Evolutionary conservation across 768 basidiomycete species (phyloP).

Genomic region (Boletus reticuloceps): DNA sequence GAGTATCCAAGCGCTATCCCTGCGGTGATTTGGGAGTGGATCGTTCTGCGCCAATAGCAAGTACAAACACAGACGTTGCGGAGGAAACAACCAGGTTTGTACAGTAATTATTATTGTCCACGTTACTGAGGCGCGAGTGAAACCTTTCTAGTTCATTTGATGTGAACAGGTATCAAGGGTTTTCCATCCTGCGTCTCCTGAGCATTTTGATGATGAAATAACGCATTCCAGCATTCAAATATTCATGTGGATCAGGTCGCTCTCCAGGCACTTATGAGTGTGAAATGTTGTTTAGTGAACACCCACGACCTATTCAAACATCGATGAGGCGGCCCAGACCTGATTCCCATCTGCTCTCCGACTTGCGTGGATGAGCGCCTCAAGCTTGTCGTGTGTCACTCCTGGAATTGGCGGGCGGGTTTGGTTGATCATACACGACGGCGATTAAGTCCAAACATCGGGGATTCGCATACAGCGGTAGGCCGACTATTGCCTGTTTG

Average conservation of each 20-base stretch:
- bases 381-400: constrained; percentile 8
- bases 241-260: constrained; percentile 23
- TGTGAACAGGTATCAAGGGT: neutral
- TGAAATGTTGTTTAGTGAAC: neutral
- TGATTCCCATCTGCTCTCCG: constrained; percentile 11
- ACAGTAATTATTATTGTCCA: neutral
- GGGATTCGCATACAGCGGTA: constrained; percentile 24
- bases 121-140: constrained; percentile 7
- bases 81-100: constrained; percentile 14
- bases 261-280: constrained; percentile 3
- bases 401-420: constrained; percentile 2
- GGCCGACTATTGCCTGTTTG: constrained; percentile 3
- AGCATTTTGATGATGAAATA: neutral
- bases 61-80: neutral
- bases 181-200: constrained; percentile 2
- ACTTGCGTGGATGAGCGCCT: constrained; percentile 4
- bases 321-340: neutral
- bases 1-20: neutral
- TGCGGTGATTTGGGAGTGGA: constrained; percentile 17
- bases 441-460: constrained; percentile 19
- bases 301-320: neutral
- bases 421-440: constrained; percentile 12
- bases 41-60: neutral
- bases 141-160: neutral
- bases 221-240: constrained; percentile 1